Conservation (phyloP, 2,329 filamentous ascomycete species). For the Metarhizium brunneum region DNA sequence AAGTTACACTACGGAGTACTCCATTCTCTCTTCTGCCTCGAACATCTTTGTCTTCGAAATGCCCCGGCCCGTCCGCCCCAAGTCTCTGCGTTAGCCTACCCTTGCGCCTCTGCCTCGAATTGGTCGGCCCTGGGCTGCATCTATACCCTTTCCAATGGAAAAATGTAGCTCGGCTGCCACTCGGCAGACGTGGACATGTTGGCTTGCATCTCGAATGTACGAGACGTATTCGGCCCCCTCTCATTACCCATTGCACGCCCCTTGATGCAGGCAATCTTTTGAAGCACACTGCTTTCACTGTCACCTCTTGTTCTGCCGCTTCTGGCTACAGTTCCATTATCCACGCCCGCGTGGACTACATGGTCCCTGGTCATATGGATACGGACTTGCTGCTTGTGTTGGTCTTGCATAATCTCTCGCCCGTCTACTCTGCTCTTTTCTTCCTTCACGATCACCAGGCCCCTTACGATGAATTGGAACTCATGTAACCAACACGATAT, state of each 20-base stretch:
- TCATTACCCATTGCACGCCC: background rate
- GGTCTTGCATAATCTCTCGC: background rate
- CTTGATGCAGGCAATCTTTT: background rate
- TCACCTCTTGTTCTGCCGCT: background rate
- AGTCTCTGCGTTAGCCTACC: background rate
- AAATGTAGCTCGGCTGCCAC: background rate
- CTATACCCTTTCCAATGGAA: background rate
- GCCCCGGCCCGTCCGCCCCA: background rate
- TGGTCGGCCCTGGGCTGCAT: background rate
- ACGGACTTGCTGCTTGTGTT: background rate
- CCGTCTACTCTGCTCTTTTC: background rate
- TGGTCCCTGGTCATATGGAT: constrained; percentile 8
- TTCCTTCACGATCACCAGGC: background rate
- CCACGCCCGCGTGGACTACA: constrained; percentile 9
- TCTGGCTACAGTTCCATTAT: constrained; percentile 1
- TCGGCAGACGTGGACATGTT: background rate
- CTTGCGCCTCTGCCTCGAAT: background rate
- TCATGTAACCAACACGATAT: constrained; percentile 17
- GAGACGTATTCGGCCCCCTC: background rate
- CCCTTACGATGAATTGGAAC: constrained; percentile 13
- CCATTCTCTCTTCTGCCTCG: background rate
- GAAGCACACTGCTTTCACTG: background rate
- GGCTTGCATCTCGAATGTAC: constrained; percentile 4
- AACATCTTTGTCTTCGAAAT: background rate
- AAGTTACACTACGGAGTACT: background rate